Conservation (phyloP, 2,329 filamentous ascomycete genomes). For the Ophiostoma perfectum region DNA sequence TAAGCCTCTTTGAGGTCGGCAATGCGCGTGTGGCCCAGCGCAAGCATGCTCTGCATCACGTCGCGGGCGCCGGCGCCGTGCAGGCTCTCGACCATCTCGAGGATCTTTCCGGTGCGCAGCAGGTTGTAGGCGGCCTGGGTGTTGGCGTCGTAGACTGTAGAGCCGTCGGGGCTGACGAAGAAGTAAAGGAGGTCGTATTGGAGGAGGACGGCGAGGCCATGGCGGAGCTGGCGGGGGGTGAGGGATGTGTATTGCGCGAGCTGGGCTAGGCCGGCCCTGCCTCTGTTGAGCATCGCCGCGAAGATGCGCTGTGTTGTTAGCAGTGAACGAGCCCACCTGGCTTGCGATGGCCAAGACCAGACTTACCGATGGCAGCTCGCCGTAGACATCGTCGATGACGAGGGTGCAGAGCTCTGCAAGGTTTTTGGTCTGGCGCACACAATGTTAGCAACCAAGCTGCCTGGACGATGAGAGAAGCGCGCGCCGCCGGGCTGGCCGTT, state of each 20-base stretch:
- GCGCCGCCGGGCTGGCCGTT: no score
- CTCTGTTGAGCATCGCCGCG: slow-evolving; percentile 68
- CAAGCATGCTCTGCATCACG: slow-evolving; percentile 68
- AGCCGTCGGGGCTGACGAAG: slow-evolving; percentile 51
- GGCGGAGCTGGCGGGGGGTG: slow-evolving; percentile 66
- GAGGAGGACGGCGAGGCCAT: slow-evolving; percentile 76
- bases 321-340: background rate
- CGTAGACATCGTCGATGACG: slow-evolving; percentile 82
- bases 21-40: slow-evolving; percentile 70
- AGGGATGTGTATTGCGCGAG: slow-evolving; percentile 69
- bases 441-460: background rate
- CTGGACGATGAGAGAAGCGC: background rate
- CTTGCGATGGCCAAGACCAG: no score
- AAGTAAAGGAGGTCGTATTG: slow-evolving; percentile 84
- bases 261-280: slow-evolving; percentile 65
- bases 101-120: slow-evolving; percentile 72
- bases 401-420: slow-evolving; percentile 84
- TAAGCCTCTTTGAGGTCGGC: slow-evolving; percentile 64
- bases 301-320: slow-evolving; percentile 68
- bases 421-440: slow-evolving; percentile 56
- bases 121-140: slow-evolving; percentile 74
- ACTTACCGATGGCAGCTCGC: slow-evolving; percentile 84
- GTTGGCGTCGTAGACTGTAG: slow-evolving; percentile 73
- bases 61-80: slow-evolving; percentile 70
- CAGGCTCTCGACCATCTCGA: slow-evolving; percentile 66